Conservation (phyloP, 805 yeast genomes). For the Wickerhamiella australiensis region DNA sequence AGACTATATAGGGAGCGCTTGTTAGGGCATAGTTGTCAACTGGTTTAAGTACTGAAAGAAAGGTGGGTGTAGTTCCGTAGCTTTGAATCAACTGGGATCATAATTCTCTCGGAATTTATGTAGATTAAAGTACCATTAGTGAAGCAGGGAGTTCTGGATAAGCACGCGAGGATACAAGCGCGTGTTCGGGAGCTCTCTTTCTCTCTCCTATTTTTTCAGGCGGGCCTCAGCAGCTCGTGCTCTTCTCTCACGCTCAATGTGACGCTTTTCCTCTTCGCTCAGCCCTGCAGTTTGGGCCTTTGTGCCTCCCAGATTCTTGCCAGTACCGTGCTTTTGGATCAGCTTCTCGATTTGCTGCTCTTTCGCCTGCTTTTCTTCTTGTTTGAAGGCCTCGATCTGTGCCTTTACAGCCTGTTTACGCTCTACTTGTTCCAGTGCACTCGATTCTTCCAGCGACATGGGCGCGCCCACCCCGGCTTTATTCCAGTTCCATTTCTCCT, state of each 20-base stretch:
- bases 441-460: constrained; percentile 27
- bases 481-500: constrained; percentile 67
- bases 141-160: background rate
- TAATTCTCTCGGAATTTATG: no score
- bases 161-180: background rate
- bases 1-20: no score
- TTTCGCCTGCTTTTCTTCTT: constrained; percentile 16
- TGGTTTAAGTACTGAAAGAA: no score
- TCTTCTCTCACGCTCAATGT: constrained; percentile 83
- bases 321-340: constrained; percentile 22
- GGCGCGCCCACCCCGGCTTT: constrained; percentile 52
- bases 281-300: constrained; percentile 35
- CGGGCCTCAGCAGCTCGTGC: constrained; percentile 96
- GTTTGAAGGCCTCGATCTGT: constrained; percentile 11
- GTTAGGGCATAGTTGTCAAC: no score
- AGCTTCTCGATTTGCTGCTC: constrained; percentile 21
- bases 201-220: constrained; percentile 28
- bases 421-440: constrained; percentile 22
- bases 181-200: background rate
- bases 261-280: constrained; percentile 58
- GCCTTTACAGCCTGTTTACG: constrained; percentile 18
- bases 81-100: no score
- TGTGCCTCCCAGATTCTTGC: constrained; percentile 20
- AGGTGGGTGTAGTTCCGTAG: no score
- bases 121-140: no score